A percentile compares a stretch with the other conserved stretches of the same genome.
Conservation (phyloP, 192 early-diverging fungal genomes). For the Podila horticola region DNA sequence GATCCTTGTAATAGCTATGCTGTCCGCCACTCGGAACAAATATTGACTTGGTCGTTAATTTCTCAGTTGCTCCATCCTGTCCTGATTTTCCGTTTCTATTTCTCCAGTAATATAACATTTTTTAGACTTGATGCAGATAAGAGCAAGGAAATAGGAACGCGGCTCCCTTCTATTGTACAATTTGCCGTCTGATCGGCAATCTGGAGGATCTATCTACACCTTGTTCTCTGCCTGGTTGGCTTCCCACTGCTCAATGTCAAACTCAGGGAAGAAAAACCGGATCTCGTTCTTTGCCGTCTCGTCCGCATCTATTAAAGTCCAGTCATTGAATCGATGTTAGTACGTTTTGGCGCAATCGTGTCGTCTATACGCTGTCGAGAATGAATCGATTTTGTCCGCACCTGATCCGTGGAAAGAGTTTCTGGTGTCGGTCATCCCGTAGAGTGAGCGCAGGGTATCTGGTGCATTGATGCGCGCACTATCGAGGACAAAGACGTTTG, state of each 20-base stretch:
- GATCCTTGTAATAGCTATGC: too few relatives aligned
- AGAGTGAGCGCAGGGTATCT: conserved; percentile 64
- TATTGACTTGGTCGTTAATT: too few relatives aligned
- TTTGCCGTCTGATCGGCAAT: background rate
- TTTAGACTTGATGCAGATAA: too few relatives aligned
- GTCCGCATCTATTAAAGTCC: conserved; percentile 57
- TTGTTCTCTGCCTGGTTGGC: background rate
- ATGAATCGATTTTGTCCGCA: conserved; percentile 20
- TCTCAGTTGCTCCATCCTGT: too few relatives aligned
- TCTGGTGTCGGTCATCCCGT: conserved; percentile 78
- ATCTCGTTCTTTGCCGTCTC: conserved; percentile 70
- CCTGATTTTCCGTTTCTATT: too few relatives aligned
- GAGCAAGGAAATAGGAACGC: background rate
- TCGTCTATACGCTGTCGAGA: background rate
- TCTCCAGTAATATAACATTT: too few relatives aligned
- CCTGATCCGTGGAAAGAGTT: conserved; percentile 83
- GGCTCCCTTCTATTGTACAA: background rate
- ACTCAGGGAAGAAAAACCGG: conserved; percentile 68
- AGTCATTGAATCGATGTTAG: background rate
- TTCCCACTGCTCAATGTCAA: conserved; percentile 48
- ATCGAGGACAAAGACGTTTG: background rate
- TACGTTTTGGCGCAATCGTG: background rate
- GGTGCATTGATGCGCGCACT: conserved; percentile 68
- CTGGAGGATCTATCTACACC: background rate
- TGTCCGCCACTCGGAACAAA: too few relatives aligned